Evolutionary conservation across 225 moss, liverwort and hornwort species (phyloP), one percentile per base, ranked within the genome.

Genomic region (Physcomitrium patens): DNA sequence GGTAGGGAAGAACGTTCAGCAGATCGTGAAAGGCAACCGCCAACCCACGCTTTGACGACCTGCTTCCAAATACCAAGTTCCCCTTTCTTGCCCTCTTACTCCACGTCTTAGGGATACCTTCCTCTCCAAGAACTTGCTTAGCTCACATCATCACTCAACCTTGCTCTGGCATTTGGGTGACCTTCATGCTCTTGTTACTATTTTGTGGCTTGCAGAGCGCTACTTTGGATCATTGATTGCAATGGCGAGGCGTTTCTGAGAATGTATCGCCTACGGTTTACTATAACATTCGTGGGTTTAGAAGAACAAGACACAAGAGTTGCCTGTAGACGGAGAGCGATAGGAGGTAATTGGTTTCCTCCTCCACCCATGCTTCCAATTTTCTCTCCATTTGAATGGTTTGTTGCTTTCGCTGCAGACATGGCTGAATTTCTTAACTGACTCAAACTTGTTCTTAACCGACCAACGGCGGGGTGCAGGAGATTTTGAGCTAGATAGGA

Each of bases 51-150:
- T 5, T 28, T 15, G 9, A 10, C 22, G 9, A 12, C 15, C 48
- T 49, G 11, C 48, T 15, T 24, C 60, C 1, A 60, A 23, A 2
- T 67, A 15, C 24, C 69, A 50, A 10, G 49, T 28, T 50, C 8
- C 41, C 42, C 19, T 8, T 55, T 55, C 55, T 55, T 69, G 69
- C 69, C 41, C 60, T 15, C 28, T 60, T 28, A 26, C 60, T 60
- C 60, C 17, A 18, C 54, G 17, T 17, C 14, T 18, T 15, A 16
- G 3, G 67, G 10, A 26, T 5, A 7, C 7, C 43, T 64, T 22
- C 45, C 13, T 41, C 62, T 18, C 62, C 18, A 62, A 42, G 41
- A 10, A 62, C 62, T 15, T 28, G 58, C 26, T 26, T 58, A 4
- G 28, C 28, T 60, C 28, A 28, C 28, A 8, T 14, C 60, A 28